These are phyloP conservation scores for Sugiyamaella paludigena DNA, from an alignment of 1,139 yeast genomes.

Conservation along the genomic window DNA sequence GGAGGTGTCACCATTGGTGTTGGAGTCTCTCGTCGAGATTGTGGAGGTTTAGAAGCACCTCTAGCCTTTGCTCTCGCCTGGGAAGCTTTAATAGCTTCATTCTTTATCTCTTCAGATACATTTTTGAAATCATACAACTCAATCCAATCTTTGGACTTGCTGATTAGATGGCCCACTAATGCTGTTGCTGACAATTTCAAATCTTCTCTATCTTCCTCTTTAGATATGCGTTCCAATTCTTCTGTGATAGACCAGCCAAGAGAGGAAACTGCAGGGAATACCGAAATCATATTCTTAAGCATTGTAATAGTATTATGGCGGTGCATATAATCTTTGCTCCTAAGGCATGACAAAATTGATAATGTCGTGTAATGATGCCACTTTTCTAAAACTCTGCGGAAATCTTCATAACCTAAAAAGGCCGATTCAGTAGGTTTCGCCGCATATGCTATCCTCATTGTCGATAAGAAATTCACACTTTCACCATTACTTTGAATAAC, in stretches of 20 bases:
- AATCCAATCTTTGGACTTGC: slow-evolving; percentile 57
- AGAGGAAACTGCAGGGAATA: slow-evolving; percentile 66
- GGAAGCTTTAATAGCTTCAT: slow-evolving; percentile 23
- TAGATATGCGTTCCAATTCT: slow-evolving; percentile 48
- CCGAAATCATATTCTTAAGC: slow-evolving; percentile 61
- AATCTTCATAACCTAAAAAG: slow-evolving; percentile 39
- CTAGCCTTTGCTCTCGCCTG: slow-evolving; percentile 13
- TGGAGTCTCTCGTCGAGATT: neutral
- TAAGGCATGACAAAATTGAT: slow-evolving; percentile 50
- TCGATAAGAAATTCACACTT: slow-evolving; percentile 28
- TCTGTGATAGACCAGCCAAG: slow-evolving; percentile 59
- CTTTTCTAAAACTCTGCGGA: slow-evolving; percentile 46
- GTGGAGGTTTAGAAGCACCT: neutral
- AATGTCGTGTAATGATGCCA: slow-evolving; percentile 55
- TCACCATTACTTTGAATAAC: slow-evolving; percentile 17
- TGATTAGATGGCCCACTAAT: slow-evolving; percentile 65
- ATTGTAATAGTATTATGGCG: slow-evolving; percentile 79
- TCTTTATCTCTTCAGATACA: slow-evolving; percentile 25
- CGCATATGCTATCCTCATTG: slow-evolving; percentile 26
- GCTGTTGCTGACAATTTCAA: slow-evolving; percentile 78
- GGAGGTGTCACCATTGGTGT: neutral
- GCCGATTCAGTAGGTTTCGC: slow-evolving; percentile 26
- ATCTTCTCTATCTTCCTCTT: slow-evolving; percentile 70
- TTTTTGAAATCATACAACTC: slow-evolving; percentile 37
- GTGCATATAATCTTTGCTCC: slow-evolving; percentile 68